phyloP scores from a whole-genome alignment of 257 asterid species.

The Solanum infundibuliforme region DNA sequence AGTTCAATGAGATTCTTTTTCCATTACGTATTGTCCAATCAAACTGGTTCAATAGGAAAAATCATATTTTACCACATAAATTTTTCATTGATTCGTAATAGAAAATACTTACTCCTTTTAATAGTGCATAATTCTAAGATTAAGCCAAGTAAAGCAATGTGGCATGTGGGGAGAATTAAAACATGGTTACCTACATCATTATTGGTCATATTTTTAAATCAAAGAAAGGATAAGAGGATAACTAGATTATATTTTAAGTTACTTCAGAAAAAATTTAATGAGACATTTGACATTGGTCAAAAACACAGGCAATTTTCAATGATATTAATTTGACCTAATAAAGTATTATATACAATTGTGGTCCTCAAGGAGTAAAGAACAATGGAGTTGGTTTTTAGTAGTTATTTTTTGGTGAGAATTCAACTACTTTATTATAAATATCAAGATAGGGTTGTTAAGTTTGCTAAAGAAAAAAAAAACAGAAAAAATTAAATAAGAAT shows the following conservation, averaged over 20 bases:
- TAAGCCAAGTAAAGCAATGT: not conserved
- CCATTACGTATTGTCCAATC: too few relatives aligned
- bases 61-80: too few relatives aligned
- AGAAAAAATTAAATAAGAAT: not conserved
- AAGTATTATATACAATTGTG: not conserved
- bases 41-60: too few relatives aligned
- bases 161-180: too few relatives aligned
- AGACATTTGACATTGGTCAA: not conserved
- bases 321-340: conserved; percentile 5
- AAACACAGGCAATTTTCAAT: not conserved
- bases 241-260: not conserved
- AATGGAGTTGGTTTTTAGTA: not conserved
- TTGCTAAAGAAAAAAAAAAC: not conserved
- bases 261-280: not conserved
- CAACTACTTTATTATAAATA: not conserved
- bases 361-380: not conserved
- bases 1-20: not conserved
- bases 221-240: not conserved
- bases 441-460: not conserved
- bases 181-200: not conserved
- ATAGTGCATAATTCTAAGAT: not conserved
- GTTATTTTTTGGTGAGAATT: not conserved
- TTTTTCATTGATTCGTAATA: too few relatives aligned
- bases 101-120: too few relatives aligned
- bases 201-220: not conserved